Evolutionary conservation across 2,329 filamentous ascomycete species (phyloP).

Genomic region (Mycogone perniciosa): DNA sequence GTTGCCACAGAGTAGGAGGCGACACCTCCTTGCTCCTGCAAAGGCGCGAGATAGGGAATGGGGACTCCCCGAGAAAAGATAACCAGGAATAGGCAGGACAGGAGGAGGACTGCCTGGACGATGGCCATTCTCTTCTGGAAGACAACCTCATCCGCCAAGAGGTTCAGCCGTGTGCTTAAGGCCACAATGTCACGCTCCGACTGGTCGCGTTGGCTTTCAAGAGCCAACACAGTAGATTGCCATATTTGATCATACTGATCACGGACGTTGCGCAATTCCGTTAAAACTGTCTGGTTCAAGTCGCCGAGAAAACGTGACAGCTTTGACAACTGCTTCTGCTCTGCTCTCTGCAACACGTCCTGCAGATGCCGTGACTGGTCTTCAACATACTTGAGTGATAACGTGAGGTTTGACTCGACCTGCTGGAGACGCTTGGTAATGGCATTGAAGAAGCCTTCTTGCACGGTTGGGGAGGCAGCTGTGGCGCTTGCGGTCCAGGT

Average conservation of each 20-base stretch:
- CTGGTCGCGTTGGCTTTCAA: slow-evolving; percentile 81
- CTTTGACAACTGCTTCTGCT: slow-evolving; percentile 80
- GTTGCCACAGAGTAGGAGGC: slow-evolving; percentile 18
- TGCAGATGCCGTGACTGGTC: slow-evolving; percentile 88
- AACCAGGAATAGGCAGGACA: slow-evolving; percentile 80
- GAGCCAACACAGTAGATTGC: slow-evolving; percentile 88
- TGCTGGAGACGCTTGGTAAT: slow-evolving; percentile 88
- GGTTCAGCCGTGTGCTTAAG: slow-evolving; percentile 69
- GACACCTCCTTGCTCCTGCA: slow-evolving; percentile 22
- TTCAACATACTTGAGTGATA: slow-evolving; percentile 93
- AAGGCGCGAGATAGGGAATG: slow-evolving; percentile 26
- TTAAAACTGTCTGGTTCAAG: slow-evolving; percentile 81
- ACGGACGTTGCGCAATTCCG: slow-evolving; percentile 70
- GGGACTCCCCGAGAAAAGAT: slow-evolving; percentile 62
- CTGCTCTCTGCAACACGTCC: slow-evolving; percentile 78
- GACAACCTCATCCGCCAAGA: slow-evolving; percentile 88
- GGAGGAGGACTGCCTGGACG: slow-evolving; percentile 77
- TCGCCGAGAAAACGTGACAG: slow-evolving; percentile 74
- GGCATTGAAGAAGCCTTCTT: slow-evolving; percentile 97
- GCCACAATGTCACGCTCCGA: slow-evolving; percentile 79
- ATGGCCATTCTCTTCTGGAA: slow-evolving; percentile 90
- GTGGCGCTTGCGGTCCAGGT: slow-evolving; percentile 23
- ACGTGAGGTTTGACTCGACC: slow-evolving; percentile 84
- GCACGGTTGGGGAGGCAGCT: slow-evolving; percentile 65
- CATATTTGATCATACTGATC: slow-evolving; percentile 93